Evolutionary conservation across 2,329 filamentous ascomycete genomes (phyloP).

Genomic region (Fusarium tuaranense): DNA sequence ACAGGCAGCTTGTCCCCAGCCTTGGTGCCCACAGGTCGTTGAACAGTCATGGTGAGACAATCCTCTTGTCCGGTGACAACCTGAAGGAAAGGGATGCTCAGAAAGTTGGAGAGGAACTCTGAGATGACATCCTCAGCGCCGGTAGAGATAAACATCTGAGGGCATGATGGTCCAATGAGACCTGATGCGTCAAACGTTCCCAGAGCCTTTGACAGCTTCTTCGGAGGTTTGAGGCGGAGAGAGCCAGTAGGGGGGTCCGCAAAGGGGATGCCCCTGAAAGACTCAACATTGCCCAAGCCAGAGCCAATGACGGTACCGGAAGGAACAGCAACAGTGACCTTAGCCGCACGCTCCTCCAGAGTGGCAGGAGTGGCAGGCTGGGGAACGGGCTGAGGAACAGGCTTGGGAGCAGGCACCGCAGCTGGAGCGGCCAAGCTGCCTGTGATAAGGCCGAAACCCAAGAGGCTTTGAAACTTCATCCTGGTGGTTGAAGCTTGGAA

Average conservation of each 20-base stretch:
- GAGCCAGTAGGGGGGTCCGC: slow-evolving; percentile 75
- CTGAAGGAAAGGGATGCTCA: slow-evolving; percentile 70
- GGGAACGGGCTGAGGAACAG: slow-evolving; percentile 21
- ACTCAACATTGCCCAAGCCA: slow-evolving; percentile 65
- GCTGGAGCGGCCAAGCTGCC: slow-evolving; percentile 36
- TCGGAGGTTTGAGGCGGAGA: slow-evolving; percentile 77
- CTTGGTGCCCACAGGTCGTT: slow-evolving; percentile 68
- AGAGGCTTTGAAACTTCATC: slow-evolving; percentile 35
- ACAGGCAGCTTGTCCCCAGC: slow-evolving; percentile 71
- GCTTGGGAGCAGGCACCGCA: slow-evolving; percentile 12
- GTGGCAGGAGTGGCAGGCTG: slow-evolving; percentile 35
- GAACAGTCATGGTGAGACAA: slow-evolving; percentile 71
- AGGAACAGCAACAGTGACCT: slow-evolving; percentile 65
- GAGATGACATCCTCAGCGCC: slow-evolving; percentile 53
- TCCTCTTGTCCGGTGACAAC: slow-evolving; percentile 69
- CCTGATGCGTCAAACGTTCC: slow-evolving; percentile 72
- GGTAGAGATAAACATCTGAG: slow-evolving; percentile 75
- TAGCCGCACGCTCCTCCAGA: slow-evolving; percentile 57
- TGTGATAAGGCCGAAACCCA: slow-evolving; percentile 30
- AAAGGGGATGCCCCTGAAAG: slow-evolving; percentile 81
- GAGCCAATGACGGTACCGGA: slow-evolving; percentile 68
- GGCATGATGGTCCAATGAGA: slow-evolving; percentile 69
- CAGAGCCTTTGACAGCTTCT: slow-evolving; percentile 64
- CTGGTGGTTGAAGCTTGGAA: slow-evolving; percentile 1
- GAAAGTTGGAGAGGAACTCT: slow-evolving; percentile 61